Evolutionary conservation across 1,284 basidiomycete genomes (phyloP), one percentile per base, ranked within the genome.

Genomic region (Cronartium quercuum): DNA sequence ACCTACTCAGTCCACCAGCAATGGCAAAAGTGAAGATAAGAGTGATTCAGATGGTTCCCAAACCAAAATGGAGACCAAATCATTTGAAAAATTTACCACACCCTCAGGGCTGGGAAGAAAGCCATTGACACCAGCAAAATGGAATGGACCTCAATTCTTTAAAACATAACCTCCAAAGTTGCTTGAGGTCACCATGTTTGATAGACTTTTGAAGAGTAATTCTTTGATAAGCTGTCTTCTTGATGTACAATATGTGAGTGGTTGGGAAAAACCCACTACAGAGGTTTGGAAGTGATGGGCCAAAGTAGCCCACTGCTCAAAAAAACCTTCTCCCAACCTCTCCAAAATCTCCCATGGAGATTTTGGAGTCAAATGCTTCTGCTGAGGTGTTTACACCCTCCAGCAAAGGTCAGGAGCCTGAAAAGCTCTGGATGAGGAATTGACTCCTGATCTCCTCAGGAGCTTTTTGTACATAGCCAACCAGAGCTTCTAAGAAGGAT

Each of bases 181-280:
- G n/a, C 66, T 68, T 9, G 66, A 70, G 41, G 65, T 64, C n/a
- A 75, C 66, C 3, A 68, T 75, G 73, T 68, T 65, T 41, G 66
- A 70, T 63, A 60, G 66, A 7, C 42, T 68, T 18, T 60, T 68
- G 65, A 68, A 63, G 41, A 10, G 42, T 29, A 38, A 70, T 38
- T 47, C 66, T 1, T 51, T 47, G 6, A 61, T 75, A 12, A 70
- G 66, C 40, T 70, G 73, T 70, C 66, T 75, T 13, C 55, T 70
- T 47, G 62, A 70, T 62, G 58, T 64, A 38, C 68, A 68, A 70
- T 68, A 68, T 35, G 63, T 73, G 55, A 63, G 63, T 65, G 77
- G n/a, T 12, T 57, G 4, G 51, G 29, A 29, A 29, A 29, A 29
- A 29, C 29, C 29, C 29, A 2, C 29, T 29, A 29, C 29, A 29